A percentile compares a stretch with the other conserved stretches of the same genome.
Evolutionary conservation across 768 basidiomycete genomes (phyloP).

Genomic region (Omphalotus guepiniiformis): DNA sequence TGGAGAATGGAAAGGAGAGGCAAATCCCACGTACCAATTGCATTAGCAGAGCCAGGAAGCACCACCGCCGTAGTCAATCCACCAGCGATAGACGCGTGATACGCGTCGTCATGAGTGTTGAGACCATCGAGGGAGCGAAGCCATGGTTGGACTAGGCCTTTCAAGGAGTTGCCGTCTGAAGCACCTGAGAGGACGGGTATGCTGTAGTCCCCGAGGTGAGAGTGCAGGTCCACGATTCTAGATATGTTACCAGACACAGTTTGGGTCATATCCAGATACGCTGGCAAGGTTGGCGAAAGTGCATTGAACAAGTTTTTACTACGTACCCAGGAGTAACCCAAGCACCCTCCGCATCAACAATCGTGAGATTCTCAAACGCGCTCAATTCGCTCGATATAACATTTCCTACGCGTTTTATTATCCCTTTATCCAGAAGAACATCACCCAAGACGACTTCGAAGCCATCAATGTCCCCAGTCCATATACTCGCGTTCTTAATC

Average conservation of each 20-base stretch:
- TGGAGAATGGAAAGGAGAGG: background rate
- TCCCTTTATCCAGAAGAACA: constrained; percentile 54
- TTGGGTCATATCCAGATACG: too few relatives aligned
- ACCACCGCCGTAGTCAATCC: constrained; percentile 61
- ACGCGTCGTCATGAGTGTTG: constrained; percentile 62
- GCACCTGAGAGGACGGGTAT: constrained; percentile 26
- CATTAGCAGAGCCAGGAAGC: constrained; percentile 49
- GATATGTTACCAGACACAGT: too few relatives aligned
- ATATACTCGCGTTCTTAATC: constrained; percentile 68
- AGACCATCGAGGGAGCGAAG: constrained; percentile 61
- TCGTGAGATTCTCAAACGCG: background rate
- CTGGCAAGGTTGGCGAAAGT: constrained; percentile 15
- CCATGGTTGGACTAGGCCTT: constrained; percentile 48
- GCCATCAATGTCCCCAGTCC: constrained; percentile 53
- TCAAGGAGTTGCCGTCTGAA: constrained; percentile 39
- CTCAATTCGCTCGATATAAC: constrained; percentile 28
- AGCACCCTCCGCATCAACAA: constrained; percentile 32
- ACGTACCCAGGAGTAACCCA: constrained; percentile 59
- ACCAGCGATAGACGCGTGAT: constrained; percentile 52
- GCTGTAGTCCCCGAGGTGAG: constrained; percentile 31
- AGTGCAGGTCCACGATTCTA: constrained; percentile 39
- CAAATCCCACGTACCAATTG: constrained; percentile 2
- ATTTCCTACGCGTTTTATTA: constrained; percentile 51
- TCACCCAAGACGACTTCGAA: constrained; percentile 54
- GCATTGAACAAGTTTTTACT: background rate